A percentile compares a stretch with the other conserved stretches of the same genome.
These are phyloP conservation scores for Sarcodon aspratus DNA, from an alignment of 768 basidiomycete species.

Conservation along the genomic window DNA sequence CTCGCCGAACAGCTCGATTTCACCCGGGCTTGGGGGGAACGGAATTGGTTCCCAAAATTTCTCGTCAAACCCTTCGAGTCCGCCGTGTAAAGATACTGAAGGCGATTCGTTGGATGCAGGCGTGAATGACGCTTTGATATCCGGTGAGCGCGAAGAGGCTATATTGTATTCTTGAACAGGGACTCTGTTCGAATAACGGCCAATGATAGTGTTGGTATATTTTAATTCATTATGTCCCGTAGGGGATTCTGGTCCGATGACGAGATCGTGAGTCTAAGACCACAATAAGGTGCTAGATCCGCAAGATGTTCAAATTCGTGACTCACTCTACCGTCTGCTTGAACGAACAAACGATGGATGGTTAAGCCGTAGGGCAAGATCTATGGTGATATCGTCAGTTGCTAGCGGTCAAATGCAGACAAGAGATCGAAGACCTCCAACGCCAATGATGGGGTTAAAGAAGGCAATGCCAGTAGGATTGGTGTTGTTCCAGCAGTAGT, in stretches of 20 bases:
- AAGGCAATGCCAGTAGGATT: constrained; percentile 40
- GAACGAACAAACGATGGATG: constrained; percentile 55
- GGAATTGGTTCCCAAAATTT: constrained; percentile 37
- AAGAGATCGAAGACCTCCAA: constrained; percentile 36
- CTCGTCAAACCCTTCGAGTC: constrained; percentile 53
- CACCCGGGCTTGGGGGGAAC: constrained; percentile 22
- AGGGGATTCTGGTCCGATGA: constrained; percentile 61
- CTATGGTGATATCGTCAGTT: constrained; percentile 19
- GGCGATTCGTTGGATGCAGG: constrained; percentile 16
- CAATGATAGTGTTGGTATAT: constrained; percentile 66
- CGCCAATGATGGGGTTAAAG: constrained; percentile 44
- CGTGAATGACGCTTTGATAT: constrained; percentile 33
- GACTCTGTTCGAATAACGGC: constrained; percentile 63
- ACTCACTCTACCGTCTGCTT: constrained; percentile 50
- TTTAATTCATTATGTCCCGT: constrained; percentile 45
- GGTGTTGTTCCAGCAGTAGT: constrained; percentile 20
- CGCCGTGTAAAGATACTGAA: constrained; percentile 64
- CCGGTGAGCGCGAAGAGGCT: constrained; percentile 35
- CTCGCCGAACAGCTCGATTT: constrained; percentile 37
- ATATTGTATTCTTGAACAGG: constrained; percentile 32
- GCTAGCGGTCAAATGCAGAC: constrained; percentile 4
- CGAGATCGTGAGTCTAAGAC: constrained; percentile 59
- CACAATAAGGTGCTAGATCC: neutral
- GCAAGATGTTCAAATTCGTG: neutral
- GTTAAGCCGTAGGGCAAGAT: constrained; percentile 59